These are phyloP conservation scores for Physocladia obscura DNA, from an alignment of 192 early-diverging fungal species.

Conservation along the genomic window DNA sequence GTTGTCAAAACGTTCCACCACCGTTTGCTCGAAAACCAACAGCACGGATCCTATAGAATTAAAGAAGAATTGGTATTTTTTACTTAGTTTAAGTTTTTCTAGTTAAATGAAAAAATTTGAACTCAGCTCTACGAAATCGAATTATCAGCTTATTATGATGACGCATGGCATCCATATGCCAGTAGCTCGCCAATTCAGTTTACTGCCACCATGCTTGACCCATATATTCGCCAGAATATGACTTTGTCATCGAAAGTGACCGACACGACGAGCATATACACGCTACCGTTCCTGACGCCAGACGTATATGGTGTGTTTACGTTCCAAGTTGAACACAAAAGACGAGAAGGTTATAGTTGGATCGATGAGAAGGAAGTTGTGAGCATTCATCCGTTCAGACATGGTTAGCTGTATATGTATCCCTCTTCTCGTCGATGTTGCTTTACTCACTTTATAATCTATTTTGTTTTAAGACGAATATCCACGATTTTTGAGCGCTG, in stretches of 20 bases:
- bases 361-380: conserved; percentile 74
- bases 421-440: too few species aligned
- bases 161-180: conserved; percentile 81
- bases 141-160: conserved; percentile 74
- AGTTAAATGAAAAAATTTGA: background rate
- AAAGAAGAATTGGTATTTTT: conserved; percentile 79
- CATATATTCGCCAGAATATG: conserved; percentile 76
- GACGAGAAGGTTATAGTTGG: conserved; percentile 75
- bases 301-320: conserved; percentile 98
- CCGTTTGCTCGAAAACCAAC: conserved; percentile 61
- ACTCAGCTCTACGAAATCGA: conserved; percentile 75
- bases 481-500: conserved; percentile 84
- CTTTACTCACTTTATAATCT: too few species aligned
- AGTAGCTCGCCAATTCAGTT: conserved; percentile 79
- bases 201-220: conserved; percentile 95
- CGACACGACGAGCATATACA: conserved; percentile 33
- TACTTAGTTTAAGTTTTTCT: conserved; percentile 4
- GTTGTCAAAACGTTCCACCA: conserved; percentile 67
- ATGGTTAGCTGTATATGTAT: too few species aligned
- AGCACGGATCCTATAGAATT: conserved; percentile 84
- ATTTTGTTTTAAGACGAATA: too few species aligned
- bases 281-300: conserved; percentile 68
- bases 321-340: conserved; percentile 90
- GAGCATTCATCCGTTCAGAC: conserved; percentile 84
- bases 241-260: conserved; percentile 33